Conservation (phyloP, 73 alveolate genomes). For the Stentor roeselii region DNA sequence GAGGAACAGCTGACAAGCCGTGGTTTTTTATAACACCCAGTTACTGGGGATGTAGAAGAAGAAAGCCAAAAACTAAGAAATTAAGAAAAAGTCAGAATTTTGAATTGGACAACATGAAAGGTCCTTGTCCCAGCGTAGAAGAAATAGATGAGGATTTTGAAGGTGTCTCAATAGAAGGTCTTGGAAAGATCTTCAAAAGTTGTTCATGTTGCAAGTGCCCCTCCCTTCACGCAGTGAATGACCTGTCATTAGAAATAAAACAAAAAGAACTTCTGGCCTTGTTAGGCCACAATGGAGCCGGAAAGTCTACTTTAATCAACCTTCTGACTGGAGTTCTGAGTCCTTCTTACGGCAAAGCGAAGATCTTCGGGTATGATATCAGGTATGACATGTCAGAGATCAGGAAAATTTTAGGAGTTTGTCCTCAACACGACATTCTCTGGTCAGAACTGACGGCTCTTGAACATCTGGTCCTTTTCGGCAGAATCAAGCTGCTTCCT, state of each 20-base stretch:
- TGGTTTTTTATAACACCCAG: slow-evolving; percentile 39
- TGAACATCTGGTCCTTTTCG: slow-evolving; percentile 59
- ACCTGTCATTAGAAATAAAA: slow-evolving; percentile 38
- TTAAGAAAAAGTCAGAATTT: background rate
- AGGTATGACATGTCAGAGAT: slow-evolving; percentile 36
- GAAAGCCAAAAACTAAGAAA: background rate
- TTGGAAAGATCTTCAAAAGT: slow-evolving; percentile 42
- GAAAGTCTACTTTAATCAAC: slow-evolving; percentile 48
- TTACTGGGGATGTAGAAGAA: slow-evolving; percentile 36
- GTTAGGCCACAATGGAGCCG: slow-evolving; percentile 60
- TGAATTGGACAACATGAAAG: slow-evolving; percentile 45
- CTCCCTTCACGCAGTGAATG: slow-evolving; percentile 37
- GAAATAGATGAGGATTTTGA: slow-evolving; percentile 33
- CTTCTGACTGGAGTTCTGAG: slow-evolving; percentile 42
- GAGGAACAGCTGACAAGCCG: slow-evolving; percentile 47
- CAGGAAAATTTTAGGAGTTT: slow-evolving; percentile 55
- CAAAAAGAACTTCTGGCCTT: slow-evolving; percentile 32
- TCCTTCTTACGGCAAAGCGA: slow-evolving; percentile 51
- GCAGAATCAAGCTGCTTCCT: slow-evolving; percentile 55
- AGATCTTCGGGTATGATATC: slow-evolving; percentile 34
- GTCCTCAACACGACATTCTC: slow-evolving; percentile 59
- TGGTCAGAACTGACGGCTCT: slow-evolving; percentile 61
- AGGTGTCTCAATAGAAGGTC: slow-evolving; percentile 45
- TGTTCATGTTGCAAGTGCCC: slow-evolving; percentile 29
- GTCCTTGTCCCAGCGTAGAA: slow-evolving; percentile 3